Conservation (phyloP, 2,329 filamentous ascomycete species). For the Scedosporium apiospermum region DNA sequence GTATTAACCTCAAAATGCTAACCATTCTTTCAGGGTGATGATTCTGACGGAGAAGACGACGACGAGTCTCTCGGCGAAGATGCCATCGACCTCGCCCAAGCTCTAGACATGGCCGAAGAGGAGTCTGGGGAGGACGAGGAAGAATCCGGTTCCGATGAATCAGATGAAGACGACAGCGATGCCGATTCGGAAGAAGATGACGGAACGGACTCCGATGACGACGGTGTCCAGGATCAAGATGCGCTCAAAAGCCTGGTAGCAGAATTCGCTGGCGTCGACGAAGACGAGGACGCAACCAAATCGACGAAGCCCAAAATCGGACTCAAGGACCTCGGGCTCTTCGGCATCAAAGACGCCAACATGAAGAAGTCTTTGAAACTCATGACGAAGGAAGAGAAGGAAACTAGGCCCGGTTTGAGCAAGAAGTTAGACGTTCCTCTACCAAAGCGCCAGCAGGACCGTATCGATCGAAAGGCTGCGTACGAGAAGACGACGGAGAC, state of each 20-base stretch:
- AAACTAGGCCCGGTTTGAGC: slow-evolving; percentile 31
- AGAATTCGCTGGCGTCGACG: slow-evolving; percentile 55
- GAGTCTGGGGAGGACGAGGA: slow-evolving; percentile 38
- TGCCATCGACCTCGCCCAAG: slow-evolving; percentile 49
- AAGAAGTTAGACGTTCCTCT: slow-evolving; percentile 75
- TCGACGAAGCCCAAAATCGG: slow-evolving; percentile 52
- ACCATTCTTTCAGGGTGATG: slow-evolving; percentile 32
- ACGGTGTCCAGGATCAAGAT: slow-evolving; percentile 39
- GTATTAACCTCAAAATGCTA: not conserved
- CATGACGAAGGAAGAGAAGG: slow-evolving; percentile 54
- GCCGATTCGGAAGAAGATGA: slow-evolving; percentile 24
- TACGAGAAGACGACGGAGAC: slow-evolving; percentile 90
- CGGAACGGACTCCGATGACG: slow-evolving; percentile 34
- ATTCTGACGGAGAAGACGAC: slow-evolving; percentile 48
- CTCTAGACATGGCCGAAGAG: slow-evolving; percentile 45
- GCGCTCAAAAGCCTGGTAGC: slow-evolving; percentile 54
- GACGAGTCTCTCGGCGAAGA: slow-evolving; percentile 49
- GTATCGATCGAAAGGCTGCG: slow-evolving; percentile 69
- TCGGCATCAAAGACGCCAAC: slow-evolving; percentile 61
- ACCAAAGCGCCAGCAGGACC: slow-evolving; percentile 77
- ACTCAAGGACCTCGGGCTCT: slow-evolving; percentile 63
- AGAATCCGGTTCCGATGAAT: slow-evolving; percentile 32
- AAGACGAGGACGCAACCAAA: slow-evolving; percentile 33
- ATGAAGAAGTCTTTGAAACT: slow-evolving; percentile 74
- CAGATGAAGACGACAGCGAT: slow-evolving; percentile 34